Percentiles rank a stretch among this genome's conserved stretches.
phyloP scores from a whole-genome alignment of 148 eudicot genomes.

The Polygonum maritimum region DNA sequence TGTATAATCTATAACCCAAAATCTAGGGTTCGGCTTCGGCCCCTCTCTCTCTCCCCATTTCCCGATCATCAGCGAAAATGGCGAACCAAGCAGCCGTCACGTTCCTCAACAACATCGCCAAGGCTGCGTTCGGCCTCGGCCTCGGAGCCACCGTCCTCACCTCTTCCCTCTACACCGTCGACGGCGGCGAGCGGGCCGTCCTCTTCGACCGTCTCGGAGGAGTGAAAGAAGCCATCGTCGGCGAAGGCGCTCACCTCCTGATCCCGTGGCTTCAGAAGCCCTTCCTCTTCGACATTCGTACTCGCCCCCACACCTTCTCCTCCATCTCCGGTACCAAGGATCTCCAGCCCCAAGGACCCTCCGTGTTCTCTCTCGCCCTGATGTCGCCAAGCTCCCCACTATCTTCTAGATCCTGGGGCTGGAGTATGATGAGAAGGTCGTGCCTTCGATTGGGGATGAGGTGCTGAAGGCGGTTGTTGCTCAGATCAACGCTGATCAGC shows the following conservation, averaged over 20 bases:
- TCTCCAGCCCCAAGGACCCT: constrained; percentile 78
- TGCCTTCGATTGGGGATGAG: constrained; percentile 90
- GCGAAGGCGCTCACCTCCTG: constrained; percentile 85
- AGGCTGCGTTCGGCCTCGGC: constrained; percentile 49
- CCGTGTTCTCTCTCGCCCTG: constrained; percentile 71
- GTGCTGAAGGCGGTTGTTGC: constrained; percentile 84
- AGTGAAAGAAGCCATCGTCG: constrained; percentile 48
- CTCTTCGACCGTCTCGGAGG: constrained; percentile 85
- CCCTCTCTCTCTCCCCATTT: too few relatives aligned
- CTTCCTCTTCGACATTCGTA: constrained; percentile 77
- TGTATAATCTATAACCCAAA: too few relatives aligned
- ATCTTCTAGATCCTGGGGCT: constrained; percentile 62
- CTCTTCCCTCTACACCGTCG: constrained; percentile 83
- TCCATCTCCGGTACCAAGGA: constrained; percentile 91
- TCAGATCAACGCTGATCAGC: constrained; percentile 88
- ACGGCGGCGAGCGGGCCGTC: constrained; percentile 93
- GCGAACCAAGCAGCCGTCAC: constrained; percentile 29
- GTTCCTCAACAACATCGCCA: constrained; percentile 27
- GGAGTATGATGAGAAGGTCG: constrained; percentile 81
- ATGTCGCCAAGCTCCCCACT: constrained; percentile 33
- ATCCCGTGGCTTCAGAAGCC: constrained; percentile 87
- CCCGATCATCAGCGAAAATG: too few relatives aligned
- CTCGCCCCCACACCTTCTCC: constrained; percentile 71
- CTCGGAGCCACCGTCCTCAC: constrained; percentile 35
- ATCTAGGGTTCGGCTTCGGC: too few relatives aligned